phyloP scores from a whole-genome alignment of 371 early-diverging fungal species.

The Lichtheimia ramosa region DNA sequence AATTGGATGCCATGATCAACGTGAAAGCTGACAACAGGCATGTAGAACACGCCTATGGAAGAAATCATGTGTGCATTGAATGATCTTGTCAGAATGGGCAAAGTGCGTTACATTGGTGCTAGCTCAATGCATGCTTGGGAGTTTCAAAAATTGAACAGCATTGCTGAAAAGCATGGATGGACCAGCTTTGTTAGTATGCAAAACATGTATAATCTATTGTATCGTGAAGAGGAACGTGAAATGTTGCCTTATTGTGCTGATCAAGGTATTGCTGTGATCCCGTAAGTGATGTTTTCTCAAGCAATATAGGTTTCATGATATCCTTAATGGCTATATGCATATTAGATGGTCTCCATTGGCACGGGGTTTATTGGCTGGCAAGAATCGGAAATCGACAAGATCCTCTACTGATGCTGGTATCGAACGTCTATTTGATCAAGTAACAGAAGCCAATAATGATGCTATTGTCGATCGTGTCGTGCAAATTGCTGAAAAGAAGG shows the following conservation, averaged over 20 bases:
- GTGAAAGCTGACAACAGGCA: background rate
- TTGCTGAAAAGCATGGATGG: slow-evolving; percentile 56
- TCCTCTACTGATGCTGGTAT: slow-evolving; percentile 9
- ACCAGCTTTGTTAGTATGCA: slow-evolving; percentile 52
- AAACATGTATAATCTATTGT: slow-evolving; percentile 52
- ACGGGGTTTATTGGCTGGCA: slow-evolving; percentile 33
- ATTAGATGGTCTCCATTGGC: slow-evolving; percentile 53
- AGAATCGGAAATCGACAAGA: slow-evolving; percentile 19
- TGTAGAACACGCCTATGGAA: slow-evolving; percentile 31
- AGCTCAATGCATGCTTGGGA: slow-evolving; percentile 37
- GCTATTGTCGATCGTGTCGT: slow-evolving; percentile 34
- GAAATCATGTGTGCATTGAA: slow-evolving; percentile 61
- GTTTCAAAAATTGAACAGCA: slow-evolving; percentile 39
- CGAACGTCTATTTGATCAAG: background rate
- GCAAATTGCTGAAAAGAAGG: slow-evolving; percentile 45
- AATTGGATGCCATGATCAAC: no score
- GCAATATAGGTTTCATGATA: background rate
- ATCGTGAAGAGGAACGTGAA: slow-evolving; percentile 66
- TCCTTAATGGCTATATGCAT: no score
- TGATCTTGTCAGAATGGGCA: slow-evolving; percentile 51
- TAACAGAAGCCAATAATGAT: slow-evolving; percentile 6
- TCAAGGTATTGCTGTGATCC: slow-evolving; percentile 43
- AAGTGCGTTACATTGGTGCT: slow-evolving; percentile 48
- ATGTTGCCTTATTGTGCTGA: slow-evolving; percentile 53
- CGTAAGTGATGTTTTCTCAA: background rate